Evolutionary conservation across 352 stramenopile species (phyloP).

Genomic region (Poterioochromonas sp.): DNA sequence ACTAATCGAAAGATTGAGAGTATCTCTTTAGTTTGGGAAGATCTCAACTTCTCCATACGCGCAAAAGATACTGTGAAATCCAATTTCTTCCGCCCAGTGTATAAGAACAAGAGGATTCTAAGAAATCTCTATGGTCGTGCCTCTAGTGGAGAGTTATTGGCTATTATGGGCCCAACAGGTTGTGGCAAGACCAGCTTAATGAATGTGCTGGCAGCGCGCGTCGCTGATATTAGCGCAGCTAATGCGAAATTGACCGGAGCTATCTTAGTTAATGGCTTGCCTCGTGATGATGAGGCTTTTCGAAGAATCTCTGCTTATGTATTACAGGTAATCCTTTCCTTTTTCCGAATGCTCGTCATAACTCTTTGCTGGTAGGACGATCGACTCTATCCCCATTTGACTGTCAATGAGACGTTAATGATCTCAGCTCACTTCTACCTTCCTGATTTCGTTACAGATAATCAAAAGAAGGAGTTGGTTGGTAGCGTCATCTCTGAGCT

Average conservation of each 20-base stretch:
- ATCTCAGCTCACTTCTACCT: conserved; percentile 1
- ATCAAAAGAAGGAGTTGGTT: background rate
- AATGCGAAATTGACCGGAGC: background rate
- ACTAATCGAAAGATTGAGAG: background rate
- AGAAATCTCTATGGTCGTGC: background rate
- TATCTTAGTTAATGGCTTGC: background rate
- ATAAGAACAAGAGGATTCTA: background rate
- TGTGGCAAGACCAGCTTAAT: conserved; percentile 53
- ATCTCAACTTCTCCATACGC: background rate
- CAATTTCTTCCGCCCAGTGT: background rate
- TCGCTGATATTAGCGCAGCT: background rate
- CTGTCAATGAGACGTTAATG: conserved; percentile 6
- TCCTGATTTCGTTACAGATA: background rate
- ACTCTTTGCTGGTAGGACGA: conserved; percentile 22
- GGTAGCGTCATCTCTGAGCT: conserved; percentile 34
- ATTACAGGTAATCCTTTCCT: background rate
- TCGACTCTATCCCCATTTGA: conserved; percentile 1
- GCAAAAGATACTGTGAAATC: background rate
- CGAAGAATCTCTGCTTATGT: background rate
- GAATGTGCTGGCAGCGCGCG: conserved; percentile 54
- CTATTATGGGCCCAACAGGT: conserved; percentile 20
- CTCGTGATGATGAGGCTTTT: background rate
- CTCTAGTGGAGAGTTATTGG: background rate
- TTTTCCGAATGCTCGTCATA: background rate
- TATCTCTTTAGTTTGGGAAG: background rate